These are phyloP conservation scores for Aspergillus biplanus DNA, from an alignment of 495 filamentous ascomycete genomes.

Conservation along the genomic window DNA sequence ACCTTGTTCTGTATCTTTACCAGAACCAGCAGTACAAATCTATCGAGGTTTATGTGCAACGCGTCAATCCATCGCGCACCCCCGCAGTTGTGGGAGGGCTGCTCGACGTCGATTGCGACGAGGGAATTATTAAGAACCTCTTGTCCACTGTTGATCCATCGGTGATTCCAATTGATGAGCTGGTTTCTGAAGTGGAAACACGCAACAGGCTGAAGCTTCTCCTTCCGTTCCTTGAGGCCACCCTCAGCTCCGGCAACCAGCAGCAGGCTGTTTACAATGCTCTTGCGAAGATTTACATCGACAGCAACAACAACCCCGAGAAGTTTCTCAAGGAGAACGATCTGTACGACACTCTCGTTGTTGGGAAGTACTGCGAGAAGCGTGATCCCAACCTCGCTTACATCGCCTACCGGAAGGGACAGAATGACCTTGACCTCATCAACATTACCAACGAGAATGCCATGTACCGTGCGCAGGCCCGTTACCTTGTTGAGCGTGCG, in stretches of 20 bases:
- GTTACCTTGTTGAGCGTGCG: slow-evolving; percentile 89
- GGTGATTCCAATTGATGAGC: slow-evolving; percentile 91
- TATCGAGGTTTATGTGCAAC: slow-evolving; percentile 99
- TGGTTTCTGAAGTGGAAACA: slow-evolving; percentile 92
- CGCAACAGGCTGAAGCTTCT: slow-evolving; percentile 95
- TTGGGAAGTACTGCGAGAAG: slow-evolving; percentile 99
- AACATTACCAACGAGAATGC: slow-evolving; percentile 98
- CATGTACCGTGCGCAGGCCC: slow-evolving; percentile 97
- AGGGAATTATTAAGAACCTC: slow-evolving; percentile 91
- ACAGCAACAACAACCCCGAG: slow-evolving; percentile 98
- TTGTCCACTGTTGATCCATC: slow-evolving; percentile 83
- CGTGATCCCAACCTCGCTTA: slow-evolving; percentile 96
- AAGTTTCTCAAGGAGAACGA: slow-evolving; percentile 98
- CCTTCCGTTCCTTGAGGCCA: slow-evolving; percentile 94
- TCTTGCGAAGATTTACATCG: slow-evolving; percentile 99
- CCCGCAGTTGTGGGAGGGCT: slow-evolving; percentile 93
- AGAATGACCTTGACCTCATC: slow-evolving; percentile 96
- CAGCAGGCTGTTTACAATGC: slow-evolving; percentile 99
- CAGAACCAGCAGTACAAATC: slow-evolving; percentile 99
- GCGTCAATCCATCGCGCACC: slow-evolving; percentile 91
- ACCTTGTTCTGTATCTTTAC: slow-evolving; percentile 95
- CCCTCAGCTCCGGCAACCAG: slow-evolving; percentile 87
- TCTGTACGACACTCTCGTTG: slow-evolving; percentile 87
- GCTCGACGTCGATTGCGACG: slow-evolving; percentile 97
- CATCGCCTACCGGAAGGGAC: slow-evolving; percentile 94